Evolutionary conservation across 331 rosid genomes (phyloP), one percentile per base, ranked within the genome.

Genomic region (Erythrophleum ivorense): DNA sequence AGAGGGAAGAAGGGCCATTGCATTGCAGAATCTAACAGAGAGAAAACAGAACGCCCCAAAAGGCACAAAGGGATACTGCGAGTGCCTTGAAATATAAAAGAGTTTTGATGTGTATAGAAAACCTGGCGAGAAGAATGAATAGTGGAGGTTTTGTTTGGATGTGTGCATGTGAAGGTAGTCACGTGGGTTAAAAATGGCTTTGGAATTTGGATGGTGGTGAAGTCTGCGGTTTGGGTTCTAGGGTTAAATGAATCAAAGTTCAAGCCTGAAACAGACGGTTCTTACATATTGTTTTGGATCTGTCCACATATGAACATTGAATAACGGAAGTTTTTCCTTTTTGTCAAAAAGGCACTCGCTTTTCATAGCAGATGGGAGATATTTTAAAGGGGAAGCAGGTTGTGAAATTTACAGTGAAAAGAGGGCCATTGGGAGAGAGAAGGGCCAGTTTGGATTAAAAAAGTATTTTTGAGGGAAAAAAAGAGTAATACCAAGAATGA

Each of bases 11-110:
- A 82, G 76, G 74, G 85, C 81, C 29, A 24, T 24, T 24, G n/a
- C 93, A 90, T 89, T 76, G 75, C 33, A 55, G 84, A 60, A 75
- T 24, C 29, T 58, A 82, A 24, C 2, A 24, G 85, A 77, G 46
- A 34, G 52, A 69, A 49, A 16, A 5, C 53, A 49, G 4, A 49
- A 24, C 29, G 29, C 29, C 29, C 29, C 29, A 24, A 24, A 24
- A 24, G 29, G 29, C 29, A 24, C 29, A 24, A 24, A 24, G 29
- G 29, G 29, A 24, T 24, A 24, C 29, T 24, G 29, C 12, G 16
- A 49, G 12, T 38, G 6, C 0, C 6, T 38, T 38, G 41, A 38
- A 38, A 38, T 24, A 38, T 38, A 38, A 38, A 40, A 43, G 46
- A 43, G 46, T 1, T 59, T 14, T 77, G 45, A 48, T 52, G 58